These are phyloP conservation scores for Seiridium unicorne DNA, from an alignment of 2,329 filamentous ascomycete species.

Conservation along the genomic window DNA sequence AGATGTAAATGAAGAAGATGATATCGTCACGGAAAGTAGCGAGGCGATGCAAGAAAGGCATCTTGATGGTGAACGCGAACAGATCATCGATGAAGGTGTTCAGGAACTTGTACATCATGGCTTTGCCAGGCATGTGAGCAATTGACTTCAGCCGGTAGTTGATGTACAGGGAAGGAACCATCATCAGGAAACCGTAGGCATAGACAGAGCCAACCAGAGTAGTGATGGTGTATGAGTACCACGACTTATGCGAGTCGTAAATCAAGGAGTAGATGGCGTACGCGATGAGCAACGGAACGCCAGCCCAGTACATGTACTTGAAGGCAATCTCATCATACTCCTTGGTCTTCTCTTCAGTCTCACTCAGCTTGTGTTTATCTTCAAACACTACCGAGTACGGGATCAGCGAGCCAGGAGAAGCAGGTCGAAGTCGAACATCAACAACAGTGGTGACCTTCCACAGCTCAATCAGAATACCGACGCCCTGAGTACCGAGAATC, in stretches of 20 bases:
- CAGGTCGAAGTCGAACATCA: conserved; percentile 75
- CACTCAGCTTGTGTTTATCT: conserved; percentile 93
- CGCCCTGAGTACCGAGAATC: conserved; percentile 90
- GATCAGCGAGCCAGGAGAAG: conserved; percentile 65
- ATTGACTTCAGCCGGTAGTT: conserved; percentile 97
- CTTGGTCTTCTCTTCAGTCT: conserved; percentile 96
- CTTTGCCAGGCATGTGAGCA: conserved; percentile 93
- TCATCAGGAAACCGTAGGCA: conserved; percentile 98
- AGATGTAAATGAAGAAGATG: conserved; percentile 97
- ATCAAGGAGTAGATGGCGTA: conserved; percentile 90
- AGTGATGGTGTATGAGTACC: conserved; percentile 95
- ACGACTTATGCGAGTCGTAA: conserved; percentile 95
- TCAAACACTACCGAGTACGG: conserved; percentile 85
- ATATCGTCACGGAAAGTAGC: conserved; percentile 92
- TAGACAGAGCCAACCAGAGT: conserved; percentile 96
- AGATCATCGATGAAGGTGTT: conserved; percentile 99
- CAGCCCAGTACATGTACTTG: conserved; percentile 91
- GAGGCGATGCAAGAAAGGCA: conserved; percentile 90
- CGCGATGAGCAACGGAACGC: conserved; percentile 82
- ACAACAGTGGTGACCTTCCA: conserved; percentile 99
- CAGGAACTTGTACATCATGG: conserved; percentile 97
- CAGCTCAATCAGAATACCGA: conserved; percentile 67
- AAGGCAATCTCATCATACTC: conserved; percentile 98
- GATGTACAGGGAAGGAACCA: conserved; percentile 97
- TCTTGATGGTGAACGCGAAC: conserved; percentile 99